Evolutionary conservation across 495 filamentous ascomycete species (phyloP), one percentile per base, ranked within the genome.

Genomic region (Penicillium nucicola): DNA sequence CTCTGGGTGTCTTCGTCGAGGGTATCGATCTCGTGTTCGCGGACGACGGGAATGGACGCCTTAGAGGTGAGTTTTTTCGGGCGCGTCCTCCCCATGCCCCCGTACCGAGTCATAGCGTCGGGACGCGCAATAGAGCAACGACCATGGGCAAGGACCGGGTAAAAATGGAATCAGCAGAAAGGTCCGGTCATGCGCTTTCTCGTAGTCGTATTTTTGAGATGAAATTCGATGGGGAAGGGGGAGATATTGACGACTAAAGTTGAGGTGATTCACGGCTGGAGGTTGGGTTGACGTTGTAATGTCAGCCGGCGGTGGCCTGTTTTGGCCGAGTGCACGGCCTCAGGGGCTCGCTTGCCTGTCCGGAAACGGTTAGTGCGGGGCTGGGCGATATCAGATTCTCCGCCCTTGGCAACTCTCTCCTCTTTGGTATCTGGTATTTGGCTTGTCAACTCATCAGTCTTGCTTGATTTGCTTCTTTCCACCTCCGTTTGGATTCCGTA

Each of bases 61-160:
- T 92, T 92, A 55, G 87, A 85, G 61, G 83, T 88, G 64, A 97
- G 82, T 77, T 97, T 97, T 78, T 92, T 91, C 68, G 87, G 86
- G 68, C 92, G 84, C 69, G 74, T 77, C 67, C 74, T 72, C 59
- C 72, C 74, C 69, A 77, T 55, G 62, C 70, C 73, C 70, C 71
- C 71, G 72, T 75, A 74, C 86, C 82, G 70, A 85, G 83, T 76
- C 84, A 79, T 78, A 79, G 77, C 77, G 84, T 85, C 78, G 73
- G 74, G 74, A 75, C 71, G 69, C 68, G 68, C 62, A 66, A 65
- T 63, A 60, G 63, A 55, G 65, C 63, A 65, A 66, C 70, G 53
- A 76, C 69, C 72, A 74, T 75, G 66, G 66, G 67, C 55, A 52
- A 64, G 48, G 60, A 50, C 44, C 62, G 51, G 53, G 22, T 65